Evolutionary conservation across 208 protist genomes (phyloP).

Genomic region (Crithidia bombi): DNA sequence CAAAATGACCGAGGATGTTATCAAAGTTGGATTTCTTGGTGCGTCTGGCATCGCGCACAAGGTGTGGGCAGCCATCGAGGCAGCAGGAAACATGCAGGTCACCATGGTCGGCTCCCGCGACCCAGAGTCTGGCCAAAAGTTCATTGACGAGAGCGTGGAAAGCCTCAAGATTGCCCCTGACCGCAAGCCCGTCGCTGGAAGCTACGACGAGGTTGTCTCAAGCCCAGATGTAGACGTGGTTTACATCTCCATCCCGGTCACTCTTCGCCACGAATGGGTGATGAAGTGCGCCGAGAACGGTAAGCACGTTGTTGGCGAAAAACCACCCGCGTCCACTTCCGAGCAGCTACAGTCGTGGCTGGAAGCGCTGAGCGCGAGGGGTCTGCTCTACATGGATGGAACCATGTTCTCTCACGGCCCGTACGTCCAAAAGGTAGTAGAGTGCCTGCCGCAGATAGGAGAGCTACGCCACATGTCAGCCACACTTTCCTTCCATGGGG

Average conservation of each 20-base stretch:
- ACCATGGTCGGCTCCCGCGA: conserved; percentile 41
- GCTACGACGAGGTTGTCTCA: conserved; percentile 30
- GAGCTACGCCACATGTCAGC: conserved; percentile 42
- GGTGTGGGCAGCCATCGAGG: conserved; percentile 41
- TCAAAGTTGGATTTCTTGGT: conserved; percentile 52
- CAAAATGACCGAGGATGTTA: conserved; percentile 19
- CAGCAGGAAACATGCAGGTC: conserved; percentile 42
- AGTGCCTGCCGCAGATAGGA: conserved; percentile 26
- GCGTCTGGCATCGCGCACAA: conserved; percentile 48
- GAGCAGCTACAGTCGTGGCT: conserved; percentile 60
- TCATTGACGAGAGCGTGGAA: conserved; percentile 29
- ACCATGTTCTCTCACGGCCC: conserved; percentile 63
- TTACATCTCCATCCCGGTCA: conserved; percentile 53
- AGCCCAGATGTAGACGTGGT: conserved; percentile 41
- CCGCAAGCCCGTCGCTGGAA: conserved; percentile 24
- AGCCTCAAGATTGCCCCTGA: conserved; percentile 36
- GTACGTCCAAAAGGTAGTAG: conserved; percentile 34
- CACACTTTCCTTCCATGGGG: conserved; percentile 36
- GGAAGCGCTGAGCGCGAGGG: conserved; percentile 38
- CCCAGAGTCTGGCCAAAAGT: conserved; percentile 16
- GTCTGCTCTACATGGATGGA: conserved; percentile 73
- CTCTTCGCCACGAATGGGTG: conserved; percentile 47
- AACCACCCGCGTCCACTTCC: conserved; percentile 36
- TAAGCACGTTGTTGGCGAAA: conserved; percentile 73
- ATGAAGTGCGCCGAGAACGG: conserved; percentile 46